Conservation (phyloP, 1,284 basidiomycete species). For the Ganoderma boninense region DNA sequence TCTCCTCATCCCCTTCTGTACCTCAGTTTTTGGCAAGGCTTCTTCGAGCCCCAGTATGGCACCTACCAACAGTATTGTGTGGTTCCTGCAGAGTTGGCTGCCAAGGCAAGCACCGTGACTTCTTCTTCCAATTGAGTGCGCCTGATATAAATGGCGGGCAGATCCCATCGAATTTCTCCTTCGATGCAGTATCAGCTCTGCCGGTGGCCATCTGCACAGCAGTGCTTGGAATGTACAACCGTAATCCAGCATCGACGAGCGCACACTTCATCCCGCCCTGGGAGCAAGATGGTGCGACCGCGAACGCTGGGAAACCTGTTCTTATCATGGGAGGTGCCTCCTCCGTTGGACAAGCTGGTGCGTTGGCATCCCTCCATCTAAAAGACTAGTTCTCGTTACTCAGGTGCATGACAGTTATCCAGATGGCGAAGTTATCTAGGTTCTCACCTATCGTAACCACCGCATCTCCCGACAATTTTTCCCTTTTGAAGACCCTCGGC, state of each 20-base stretch:
- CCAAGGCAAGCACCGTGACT: slow-evolving; percentile 31
- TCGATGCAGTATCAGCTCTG: slow-evolving; percentile 41
- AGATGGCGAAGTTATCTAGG: slow-evolving; percentile 54
- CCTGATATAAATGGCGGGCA: not conserved
- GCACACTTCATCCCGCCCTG: slow-evolving; percentile 34
- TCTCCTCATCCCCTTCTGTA: not conserved
- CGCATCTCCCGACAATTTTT: slow-evolving; percentile 51
- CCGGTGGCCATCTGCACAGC: slow-evolving; percentile 39
- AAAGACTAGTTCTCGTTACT: not conserved
- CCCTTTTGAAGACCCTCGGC: slow-evolving; percentile 46
- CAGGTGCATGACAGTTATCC: slow-evolving; percentile 41
- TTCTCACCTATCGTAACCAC: slow-evolving; percentile 58
- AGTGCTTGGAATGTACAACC: slow-evolving; percentile 38
- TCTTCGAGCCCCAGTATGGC: slow-evolving; percentile 22
- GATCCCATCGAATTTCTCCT: slow-evolving; percentile 28
- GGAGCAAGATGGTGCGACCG: slow-evolving; percentile 29
- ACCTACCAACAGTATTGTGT: slow-evolving; percentile 44
- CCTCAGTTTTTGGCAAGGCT: slow-evolving; percentile 37
- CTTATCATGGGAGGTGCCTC: slow-evolving; percentile 47
- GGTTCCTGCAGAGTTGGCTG: slow-evolving; percentile 37
- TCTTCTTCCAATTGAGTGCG: slow-evolving; percentile 32
- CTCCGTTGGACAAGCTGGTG: slow-evolving; percentile 47
- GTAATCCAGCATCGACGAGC: slow-evolving; percentile 14
- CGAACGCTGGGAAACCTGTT: slow-evolving; percentile 39
- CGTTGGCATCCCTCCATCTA: slow-evolving; percentile 5